Evolutionary conservation across 2,329 filamentous ascomycete genomes (phyloP), one percentile per base, ranked within the genome.

Genomic region (Ramularia endophylla): DNA sequence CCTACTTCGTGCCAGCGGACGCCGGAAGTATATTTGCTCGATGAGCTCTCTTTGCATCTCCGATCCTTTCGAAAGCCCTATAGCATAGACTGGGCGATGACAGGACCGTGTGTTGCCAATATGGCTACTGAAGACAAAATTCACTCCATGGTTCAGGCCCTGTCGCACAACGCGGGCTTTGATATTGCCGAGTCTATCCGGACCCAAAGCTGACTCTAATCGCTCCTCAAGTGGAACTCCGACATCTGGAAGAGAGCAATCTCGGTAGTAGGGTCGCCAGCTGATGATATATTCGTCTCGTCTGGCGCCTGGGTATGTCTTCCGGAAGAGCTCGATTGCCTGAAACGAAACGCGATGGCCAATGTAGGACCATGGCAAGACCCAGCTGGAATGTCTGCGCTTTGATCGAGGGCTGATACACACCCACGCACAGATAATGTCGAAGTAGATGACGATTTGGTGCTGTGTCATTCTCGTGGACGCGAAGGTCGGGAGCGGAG

Each of bases 181-280:
- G 29, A 15, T 17, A 27, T 18, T 20, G 3, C 33, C 17, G 6
- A 30, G 17, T 11, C 28, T 13, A 8, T 38, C 22, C 8, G 22
- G 19, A 11, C 20, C 34, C 11, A 43, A 34, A 16, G 40, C 17
- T 12, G 28, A 34, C 18, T 29, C 35, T 7, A 34, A 35, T 8
- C 27, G 19, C 5, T 25, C 18, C 13, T 38, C 28, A 5, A 38
- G 28, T 6, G 29, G 28, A n/a, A 43, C 35, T 13, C 27, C 34
- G 12, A 33, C 16, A 20, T 35, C 29, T 4, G 35, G 34, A 2
- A 43, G 40, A 12, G n/a, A 6, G n/a, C 35, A 35, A 29, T 33
- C 40, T 31, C 40, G 27, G 35, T 43, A 42, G 27, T 32, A 42
- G 4, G 40, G 35, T 4, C 12, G 18, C 9, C 27, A 43, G 27